Base-by-base conservation (phyloP, 208 protist species). In the Acanthamoeba castellanii region DNA sequence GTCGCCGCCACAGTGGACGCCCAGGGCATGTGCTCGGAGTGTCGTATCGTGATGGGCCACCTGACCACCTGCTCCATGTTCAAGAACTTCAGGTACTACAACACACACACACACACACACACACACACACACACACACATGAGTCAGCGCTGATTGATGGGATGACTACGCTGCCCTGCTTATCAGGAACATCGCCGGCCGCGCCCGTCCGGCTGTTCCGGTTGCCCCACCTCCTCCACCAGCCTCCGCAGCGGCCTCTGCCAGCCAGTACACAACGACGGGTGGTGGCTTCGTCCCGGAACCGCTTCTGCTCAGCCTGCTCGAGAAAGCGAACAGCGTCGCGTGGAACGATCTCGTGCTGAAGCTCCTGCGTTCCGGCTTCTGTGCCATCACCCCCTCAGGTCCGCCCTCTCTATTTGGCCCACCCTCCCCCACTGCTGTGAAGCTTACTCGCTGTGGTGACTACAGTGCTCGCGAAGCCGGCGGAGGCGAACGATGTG, bases 11-110 rank as follows among this genome's bases (percentile, higher is more conserved):
- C n/a, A 5, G 68, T 76, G 45, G 74, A 25, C 45, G 74, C 9
- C 18, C 16, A 30, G 22, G 45, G 47, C 76, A 34, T 27, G 5
- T 85, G 76, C 76, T 27, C 76, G 14, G 76, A 85, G 47, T 85
- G 76, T 25, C 13, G 45, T 6, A 59, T 85, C 37, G 6, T 85
- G 47, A 85, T 85, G 76, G 76, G 76, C 47, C 76, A 85, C 47
- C 20, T 85, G 18, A 85, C 76, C 8, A 85, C 76, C 47, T 85
- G 76, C 47, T 85, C 76, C 30, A 20, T n/a, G 45, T 85, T 85
- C 45, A 11, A 14, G 30, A 57, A 27, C 45, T 85, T 85, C 76
- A 22, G 76, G 76, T 85, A 16, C 42, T 2, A 57, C 52, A 52
- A 55, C 50, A 11, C 7, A 55, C 50, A 20, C 52, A 20, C 52